Conservation (phyloP, 306 rosid genomes). For the Rosa lucieae region DNA sequence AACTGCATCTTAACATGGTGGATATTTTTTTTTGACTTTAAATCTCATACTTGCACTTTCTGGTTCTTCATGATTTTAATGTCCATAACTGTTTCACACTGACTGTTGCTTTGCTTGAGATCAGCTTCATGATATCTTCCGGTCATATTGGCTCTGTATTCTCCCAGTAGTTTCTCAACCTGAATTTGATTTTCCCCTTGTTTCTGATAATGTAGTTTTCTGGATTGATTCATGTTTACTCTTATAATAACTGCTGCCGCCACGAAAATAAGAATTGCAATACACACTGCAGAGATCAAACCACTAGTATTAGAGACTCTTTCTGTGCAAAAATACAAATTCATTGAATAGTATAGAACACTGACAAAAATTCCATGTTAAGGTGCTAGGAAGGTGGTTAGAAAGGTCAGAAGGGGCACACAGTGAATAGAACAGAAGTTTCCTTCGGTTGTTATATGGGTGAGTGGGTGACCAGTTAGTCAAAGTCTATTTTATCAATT, state of each 20-base stretch:
- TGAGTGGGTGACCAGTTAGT: not conserved
- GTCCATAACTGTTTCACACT: constrained; percentile 5
- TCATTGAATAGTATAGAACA: not conserved
- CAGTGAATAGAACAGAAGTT: not conserved
- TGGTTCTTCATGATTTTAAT: not conserved
- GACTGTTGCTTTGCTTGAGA: constrained; percentile 3
- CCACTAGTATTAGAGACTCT: not conserved
- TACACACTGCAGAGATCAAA: constrained; percentile 41
- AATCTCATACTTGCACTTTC: not conserved
- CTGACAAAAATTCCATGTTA: not conserved
- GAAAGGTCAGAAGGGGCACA: not conserved
- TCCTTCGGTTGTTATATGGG: not conserved
- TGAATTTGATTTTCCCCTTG: constrained; percentile 33
- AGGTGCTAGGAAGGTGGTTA: not conserved
- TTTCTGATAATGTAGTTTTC: constrained; percentile 19
- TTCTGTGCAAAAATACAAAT: not conserved
- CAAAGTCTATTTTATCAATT: not conserved
- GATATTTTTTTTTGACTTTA: not conserved
- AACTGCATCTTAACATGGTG: not conserved
- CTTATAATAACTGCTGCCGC: constrained; percentile 25
- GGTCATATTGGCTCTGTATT: constrained; percentile 9
- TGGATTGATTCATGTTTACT: constrained; percentile 25
- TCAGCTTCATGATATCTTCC: constrained; percentile 2
- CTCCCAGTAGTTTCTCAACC: constrained; percentile 31
- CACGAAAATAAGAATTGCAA: constrained; percentile 28